Evolutionary conservation across 148 eudicot genomes (phyloP).

Genomic region (Camellia sinensis): DNA sequence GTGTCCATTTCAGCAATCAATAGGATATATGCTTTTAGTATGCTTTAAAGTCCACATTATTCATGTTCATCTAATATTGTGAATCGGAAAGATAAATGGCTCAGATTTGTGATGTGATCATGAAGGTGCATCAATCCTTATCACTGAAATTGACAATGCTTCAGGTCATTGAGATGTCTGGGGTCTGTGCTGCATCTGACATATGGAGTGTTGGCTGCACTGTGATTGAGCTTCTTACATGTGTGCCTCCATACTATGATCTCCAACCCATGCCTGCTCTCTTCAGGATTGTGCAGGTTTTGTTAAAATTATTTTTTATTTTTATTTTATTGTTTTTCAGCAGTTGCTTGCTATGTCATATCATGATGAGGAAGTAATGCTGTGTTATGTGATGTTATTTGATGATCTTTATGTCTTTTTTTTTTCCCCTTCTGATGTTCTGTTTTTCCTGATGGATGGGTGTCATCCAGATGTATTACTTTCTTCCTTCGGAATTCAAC

Average conservation of each 20-base stretch:
- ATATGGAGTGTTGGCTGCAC: slow-evolving; percentile 99
- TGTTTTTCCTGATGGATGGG: neutral
- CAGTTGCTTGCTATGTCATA: neutral
- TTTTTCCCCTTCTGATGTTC: neutral
- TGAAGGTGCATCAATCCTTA: neutral
- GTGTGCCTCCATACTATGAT: slow-evolving; percentile 97
- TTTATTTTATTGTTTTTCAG: neutral
- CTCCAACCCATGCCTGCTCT: slow-evolving; percentile 99
- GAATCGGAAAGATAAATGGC: neutral
- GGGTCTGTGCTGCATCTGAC: slow-evolving; percentile 99
- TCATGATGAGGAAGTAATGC: neutral
- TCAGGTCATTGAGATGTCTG: slow-evolving; percentile 99
- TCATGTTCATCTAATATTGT: neutral
- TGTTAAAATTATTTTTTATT: neutral
- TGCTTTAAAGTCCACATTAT: neutral
- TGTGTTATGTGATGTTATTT: neutral
- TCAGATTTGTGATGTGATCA: neutral
- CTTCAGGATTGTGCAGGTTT: slow-evolving; percentile 96
- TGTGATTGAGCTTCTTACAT: slow-evolving; percentile 96
- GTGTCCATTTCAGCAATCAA: slow-evolving; percentile 2
- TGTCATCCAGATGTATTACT: neutral
- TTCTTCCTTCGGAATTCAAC: neutral
- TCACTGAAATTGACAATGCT: slow-evolving; percentile 16
- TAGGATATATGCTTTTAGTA: neutral
- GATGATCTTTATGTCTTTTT: neutral